A percentile compares a stretch with the other conserved stretches of the same genome.
These are phyloP conservation scores for Tolypocladium nubicola DNA, from an alignment of 2,329 filamentous ascomycete genomes.

Conservation along the genomic window DNA sequence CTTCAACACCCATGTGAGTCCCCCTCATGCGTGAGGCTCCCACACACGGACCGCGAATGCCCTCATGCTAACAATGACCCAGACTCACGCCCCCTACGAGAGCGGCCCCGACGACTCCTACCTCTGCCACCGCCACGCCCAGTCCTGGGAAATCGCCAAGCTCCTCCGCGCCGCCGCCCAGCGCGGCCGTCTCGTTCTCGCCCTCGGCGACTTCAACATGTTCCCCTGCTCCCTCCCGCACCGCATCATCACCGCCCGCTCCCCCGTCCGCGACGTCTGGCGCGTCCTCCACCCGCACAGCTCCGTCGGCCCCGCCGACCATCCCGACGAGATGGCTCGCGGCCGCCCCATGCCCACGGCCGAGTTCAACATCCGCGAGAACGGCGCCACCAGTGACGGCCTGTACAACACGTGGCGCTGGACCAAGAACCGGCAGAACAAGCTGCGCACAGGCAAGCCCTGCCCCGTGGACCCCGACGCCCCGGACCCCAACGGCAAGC, in stretches of 20 bases:
- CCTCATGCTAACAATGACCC: background rate
- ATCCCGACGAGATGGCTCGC: constrained; percentile 56
- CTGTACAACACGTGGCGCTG: constrained; percentile 91
- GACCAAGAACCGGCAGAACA: constrained; percentile 59
- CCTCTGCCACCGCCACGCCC: constrained; percentile 78
- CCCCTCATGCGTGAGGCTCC: too few relatives aligned
- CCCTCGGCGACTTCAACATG: constrained; percentile 94
- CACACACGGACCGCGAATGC: too few relatives aligned
- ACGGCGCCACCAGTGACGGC: constrained; percentile 81
- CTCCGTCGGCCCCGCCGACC: constrained; percentile 62
- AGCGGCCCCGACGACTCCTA: constrained; percentile 72
- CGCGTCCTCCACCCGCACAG: constrained; percentile 73
- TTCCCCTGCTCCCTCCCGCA: constrained; percentile 78
- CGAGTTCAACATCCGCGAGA: constrained; percentile 64
- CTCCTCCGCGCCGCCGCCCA: constrained; percentile 73
- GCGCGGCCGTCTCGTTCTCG: constrained; percentile 73
- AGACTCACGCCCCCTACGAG: constrained; percentile 80
- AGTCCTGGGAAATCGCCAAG: constrained; percentile 92
- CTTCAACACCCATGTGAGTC: constrained; percentile 75
- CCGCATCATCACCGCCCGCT: constrained; percentile 67
- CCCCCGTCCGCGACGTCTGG: constrained; percentile 76
- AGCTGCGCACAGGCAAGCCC: constrained; percentile 47
- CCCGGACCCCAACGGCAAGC: constrained; percentile 65
- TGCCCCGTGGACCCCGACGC: constrained; percentile 52
- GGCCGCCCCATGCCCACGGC: constrained; percentile 61